Conservation (phyloP, 129 eudicot genomes). For the Calendula officinalis region DNA sequence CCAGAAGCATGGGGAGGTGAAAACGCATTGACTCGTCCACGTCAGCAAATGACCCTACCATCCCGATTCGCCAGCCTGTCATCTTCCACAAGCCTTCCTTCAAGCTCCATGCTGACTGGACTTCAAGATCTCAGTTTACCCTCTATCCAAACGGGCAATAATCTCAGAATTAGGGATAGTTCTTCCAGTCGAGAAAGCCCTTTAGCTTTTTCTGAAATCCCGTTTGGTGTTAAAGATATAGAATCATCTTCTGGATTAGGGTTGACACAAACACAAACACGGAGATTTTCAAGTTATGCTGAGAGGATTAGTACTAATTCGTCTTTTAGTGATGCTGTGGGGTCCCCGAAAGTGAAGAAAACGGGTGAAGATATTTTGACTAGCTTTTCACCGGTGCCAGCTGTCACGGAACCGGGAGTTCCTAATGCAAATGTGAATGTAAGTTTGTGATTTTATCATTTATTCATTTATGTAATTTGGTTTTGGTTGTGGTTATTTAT, state of each 20-base stretch:
- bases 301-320: slow-evolving; percentile 83
- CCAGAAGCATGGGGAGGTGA: slow-evolving; percentile 99
- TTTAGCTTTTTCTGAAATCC: slow-evolving; percentile 42
- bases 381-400: slow-evolving; percentile 50
- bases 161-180: slow-evolving; percentile 50
- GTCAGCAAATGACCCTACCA: slow-evolving; percentile 57
- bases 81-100: slow-evolving; percentile 44
- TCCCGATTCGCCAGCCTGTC: slow-evolving; percentile 60
- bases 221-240: slow-evolving; percentile 46
- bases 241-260: slow-evolving; percentile 49
- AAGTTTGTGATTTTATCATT: slow-evolving; percentile 19
- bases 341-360: slow-evolving; percentile 85
- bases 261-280: slow-evolving; percentile 51
- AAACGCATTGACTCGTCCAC: slow-evolving; percentile 51
- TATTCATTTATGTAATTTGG: not conserved
- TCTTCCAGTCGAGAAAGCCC: slow-evolving; percentile 49
- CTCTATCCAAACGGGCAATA: slow-evolving; percentile 45
- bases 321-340: slow-evolving; percentile 64
- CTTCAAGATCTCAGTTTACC: slow-evolving; percentile 60
- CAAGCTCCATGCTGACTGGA: slow-evolving; percentile 60
- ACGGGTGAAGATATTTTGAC: slow-evolving; percentile 81
- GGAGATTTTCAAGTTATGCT: slow-evolving; percentile 79
- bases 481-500: not conserved
- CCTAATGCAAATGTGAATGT: slow-evolving; percentile 51
- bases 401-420: slow-evolving; percentile 48